Percentiles rank a stretch among this genome's conserved stretches.
Conservation (phyloP, 306 rosid genomes). For the Vigna trinervia region DNA sequence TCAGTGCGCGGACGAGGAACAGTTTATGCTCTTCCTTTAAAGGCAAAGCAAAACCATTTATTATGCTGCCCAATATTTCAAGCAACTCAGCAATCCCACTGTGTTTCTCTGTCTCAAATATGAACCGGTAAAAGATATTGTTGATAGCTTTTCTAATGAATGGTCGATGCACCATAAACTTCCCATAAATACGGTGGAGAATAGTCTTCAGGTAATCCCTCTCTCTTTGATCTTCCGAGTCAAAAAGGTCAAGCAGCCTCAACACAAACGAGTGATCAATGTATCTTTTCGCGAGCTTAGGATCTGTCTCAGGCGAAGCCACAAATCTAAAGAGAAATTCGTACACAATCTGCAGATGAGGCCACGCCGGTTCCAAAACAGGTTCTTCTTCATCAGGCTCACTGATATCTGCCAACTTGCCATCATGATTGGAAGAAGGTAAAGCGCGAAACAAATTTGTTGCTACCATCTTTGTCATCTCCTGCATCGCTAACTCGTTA, state of each 20-base stretch:
- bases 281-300: conserved; percentile 67
- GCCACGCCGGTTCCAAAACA: conserved; percentile 69
- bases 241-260: conserved; percentile 67
- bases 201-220: conserved; percentile 71
- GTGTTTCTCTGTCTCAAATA: conserved; percentile 72
- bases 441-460: conserved; percentile 62
- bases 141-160: conserved; percentile 71
- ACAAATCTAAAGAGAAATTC: conserved; percentile 65
- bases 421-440: conserved; percentile 54
- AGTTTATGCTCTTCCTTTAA: conserved; percentile 78
- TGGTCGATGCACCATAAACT: conserved; percentile 74
- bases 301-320: conserved; percentile 66
- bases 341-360: conserved; percentile 68
- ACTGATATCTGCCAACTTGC: conserved; percentile 48
- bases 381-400: conserved; percentile 71
- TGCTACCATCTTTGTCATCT: conserved; percentile 63
- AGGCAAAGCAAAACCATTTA: conserved; percentile 73
- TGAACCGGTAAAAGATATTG: conserved; percentile 66
- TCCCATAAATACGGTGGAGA: conserved; percentile 69
- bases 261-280: conserved; percentile 66
- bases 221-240: conserved; percentile 76
- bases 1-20: conserved; percentile 65
- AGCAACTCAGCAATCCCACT: conserved; percentile 69
- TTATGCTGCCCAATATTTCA: conserved; percentile 69
- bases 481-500: conserved; percentile 61